Evolutionary conservation across 2,329 filamentous ascomycete species (phyloP).

Genomic region (Bipolaris bicolor): DNA sequence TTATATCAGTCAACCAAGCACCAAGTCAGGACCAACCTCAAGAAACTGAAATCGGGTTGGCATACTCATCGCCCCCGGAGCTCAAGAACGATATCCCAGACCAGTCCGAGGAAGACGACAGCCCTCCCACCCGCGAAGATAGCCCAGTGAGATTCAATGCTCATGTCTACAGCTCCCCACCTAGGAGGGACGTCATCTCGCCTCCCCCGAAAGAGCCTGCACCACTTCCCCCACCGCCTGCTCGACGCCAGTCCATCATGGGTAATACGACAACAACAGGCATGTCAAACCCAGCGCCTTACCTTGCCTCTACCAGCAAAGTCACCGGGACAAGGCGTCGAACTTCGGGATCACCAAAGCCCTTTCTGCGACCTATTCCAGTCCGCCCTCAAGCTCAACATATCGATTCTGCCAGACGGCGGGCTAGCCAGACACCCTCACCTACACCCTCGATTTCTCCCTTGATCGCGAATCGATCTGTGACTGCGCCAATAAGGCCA

Average conservation of each 20-base stretch:
- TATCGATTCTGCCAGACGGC: constrained; percentile 37
- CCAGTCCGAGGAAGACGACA: constrained; percentile 1
- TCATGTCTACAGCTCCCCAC: constrained; percentile 33
- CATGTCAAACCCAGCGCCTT: constrained; percentile 4
- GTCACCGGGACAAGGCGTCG: constrained; percentile 26
- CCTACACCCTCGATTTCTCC: constrained; percentile 33
- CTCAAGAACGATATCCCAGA: constrained; percentile 1
- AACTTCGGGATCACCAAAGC: constrained; percentile 44
- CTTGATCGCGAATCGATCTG: constrained; percentile 38
- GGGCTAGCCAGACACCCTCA: constrained; percentile 34
- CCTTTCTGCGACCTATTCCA: constrained; percentile 46
- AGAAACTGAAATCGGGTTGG: constrained; percentile 13
- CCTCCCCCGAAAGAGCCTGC: constrained; percentile 38
- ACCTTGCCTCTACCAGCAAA: constrained; percentile 16
- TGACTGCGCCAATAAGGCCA: constrained; percentile 36
- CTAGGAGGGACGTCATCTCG: constrained; percentile 36
- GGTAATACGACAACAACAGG: constrained; percentile 22
- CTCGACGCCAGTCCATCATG: constrained; percentile 36
- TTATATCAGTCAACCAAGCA: not conserved
- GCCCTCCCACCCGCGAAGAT: constrained; percentile 22
- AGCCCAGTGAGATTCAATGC: constrained; percentile 32
- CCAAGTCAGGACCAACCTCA: not conserved
- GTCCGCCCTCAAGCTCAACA: constrained; percentile 43
- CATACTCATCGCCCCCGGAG: constrained; percentile 8
- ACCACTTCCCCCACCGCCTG: constrained; percentile 30